Base-by-base conservation (phyloP, 225 moss, liverwort and hornwort species). In the Polytrichum commune region DNA sequence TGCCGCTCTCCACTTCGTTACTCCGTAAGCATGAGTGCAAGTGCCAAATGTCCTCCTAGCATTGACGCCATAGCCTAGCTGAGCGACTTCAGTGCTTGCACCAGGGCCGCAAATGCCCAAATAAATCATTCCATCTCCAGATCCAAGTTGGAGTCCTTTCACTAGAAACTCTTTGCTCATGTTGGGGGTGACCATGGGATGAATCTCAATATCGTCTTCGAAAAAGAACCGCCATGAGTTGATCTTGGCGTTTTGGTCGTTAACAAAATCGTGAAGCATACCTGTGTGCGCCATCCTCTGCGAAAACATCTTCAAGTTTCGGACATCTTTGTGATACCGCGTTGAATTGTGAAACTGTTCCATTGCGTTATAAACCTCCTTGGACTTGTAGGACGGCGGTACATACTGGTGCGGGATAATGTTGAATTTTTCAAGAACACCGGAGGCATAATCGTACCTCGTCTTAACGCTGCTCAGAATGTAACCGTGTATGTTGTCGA, bases 1-100 rank as follows among this genome's bases (percentile, higher is more conserved):
- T 54, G 27, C 54, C 6, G 55, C 69, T 63, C 64, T 33, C 69
- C 75, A 69, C 63, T 75, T 69, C 6, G 69, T 69, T 2, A 69
- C 62, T 4, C 63, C 75, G 26, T 69, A 69, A 8, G 69, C 69
- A 10, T 69, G 63, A 30, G 75, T 75, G 69, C 69, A 69, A 75
- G 69, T 69, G 63, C 69, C 55, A 19, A 69, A 18, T 6, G 63
- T 63, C 19, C 54, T 62, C 24, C 19, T 32, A 23, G 69, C 69
- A 4, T 23, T 5, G 63, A 69, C 53, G 29, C 54, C 32, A 5
- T 30, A 8, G 13, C 55, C 26, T 2, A 64, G 19, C 3, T 0
- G 18, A 4, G 1, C 10, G 22, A 29, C 29, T 0, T 18, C 69
- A 24, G 22, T 27, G 20, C 61, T 63, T 2, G 29, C 8, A 33